Evolutionary conservation across 1,139 yeast genomes (phyloP).

Genomic region (Hansenula lynferdii): DNA sequence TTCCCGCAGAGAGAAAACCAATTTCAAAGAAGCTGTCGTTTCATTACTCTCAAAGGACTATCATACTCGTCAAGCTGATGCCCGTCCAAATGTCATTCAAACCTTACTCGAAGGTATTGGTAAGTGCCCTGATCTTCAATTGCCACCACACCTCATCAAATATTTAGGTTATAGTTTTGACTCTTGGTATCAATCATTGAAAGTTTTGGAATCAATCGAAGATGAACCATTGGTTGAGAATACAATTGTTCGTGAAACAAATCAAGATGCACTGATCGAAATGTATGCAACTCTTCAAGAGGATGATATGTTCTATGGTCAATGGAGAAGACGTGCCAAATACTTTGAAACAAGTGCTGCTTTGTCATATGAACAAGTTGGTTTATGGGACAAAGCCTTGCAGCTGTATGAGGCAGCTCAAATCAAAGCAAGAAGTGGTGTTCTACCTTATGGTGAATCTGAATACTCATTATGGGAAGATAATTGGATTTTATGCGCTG

Average conservation of each 20-base stretch:
- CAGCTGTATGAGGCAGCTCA: slow-evolving; percentile 97
- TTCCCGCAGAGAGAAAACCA: slow-evolving; percentile 76
- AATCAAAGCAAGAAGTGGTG: slow-evolving; percentile 94
- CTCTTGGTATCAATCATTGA: slow-evolving; percentile 89
- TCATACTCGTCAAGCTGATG: slow-evolving; percentile 83
- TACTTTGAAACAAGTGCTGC: slow-evolving; percentile 92
- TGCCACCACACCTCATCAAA: slow-evolving; percentile 95
- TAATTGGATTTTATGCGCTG: slow-evolving; percentile 97
- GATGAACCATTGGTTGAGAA: slow-evolving; percentile 61
- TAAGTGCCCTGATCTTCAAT: slow-evolving; percentile 61
- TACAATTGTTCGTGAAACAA: slow-evolving; percentile 75
- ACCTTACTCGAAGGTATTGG: slow-evolving; percentile 81
- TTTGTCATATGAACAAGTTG: slow-evolving; percentile 89
- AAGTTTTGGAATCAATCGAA: slow-evolving; percentile 74
- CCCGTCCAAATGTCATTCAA: slow-evolving; percentile 83
- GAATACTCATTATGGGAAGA: slow-evolving; percentile 98
- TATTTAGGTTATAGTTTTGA: slow-evolving; percentile 83
- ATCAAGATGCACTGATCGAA: slow-evolving; percentile 88
- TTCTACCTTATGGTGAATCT: slow-evolving; percentile 89
- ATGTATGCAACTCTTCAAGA: slow-evolving; percentile 86
- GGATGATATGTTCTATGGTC: slow-evolving; percentile 95
- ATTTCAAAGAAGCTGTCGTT: slow-evolving; percentile 75
- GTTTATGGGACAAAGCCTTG: slow-evolving; percentile 92
- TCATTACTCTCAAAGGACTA: slow-evolving; percentile 83
- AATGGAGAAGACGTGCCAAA: slow-evolving; percentile 95